These are phyloP conservation scores for Acaromyces ingoldii DNA, from an alignment of 1,284 basidiomycete genomes.

Conservation along the genomic window DNA sequence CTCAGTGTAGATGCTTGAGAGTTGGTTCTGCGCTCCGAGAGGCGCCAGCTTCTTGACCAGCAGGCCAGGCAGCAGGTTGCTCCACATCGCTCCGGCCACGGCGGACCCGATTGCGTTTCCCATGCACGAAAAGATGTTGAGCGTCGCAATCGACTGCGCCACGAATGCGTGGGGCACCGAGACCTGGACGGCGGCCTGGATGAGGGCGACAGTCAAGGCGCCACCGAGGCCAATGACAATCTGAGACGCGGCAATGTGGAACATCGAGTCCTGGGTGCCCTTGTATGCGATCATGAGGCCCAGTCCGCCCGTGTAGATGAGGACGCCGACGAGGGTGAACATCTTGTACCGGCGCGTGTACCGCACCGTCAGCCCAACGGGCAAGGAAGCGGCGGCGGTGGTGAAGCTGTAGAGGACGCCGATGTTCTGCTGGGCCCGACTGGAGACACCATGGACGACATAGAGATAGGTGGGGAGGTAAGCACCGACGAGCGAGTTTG, in stretches of 20 bases:
- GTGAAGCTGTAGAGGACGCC: conserved; percentile 13
- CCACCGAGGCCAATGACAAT: conserved; percentile 14
- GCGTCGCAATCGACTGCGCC: conserved; percentile 10
- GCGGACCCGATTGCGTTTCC: conserved; percentile 13
- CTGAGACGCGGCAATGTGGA: conserved; percentile 7
- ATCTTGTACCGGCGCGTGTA: conserved; percentile 9
- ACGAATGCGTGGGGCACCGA: background rate
- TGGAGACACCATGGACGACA: conserved; percentile 9
- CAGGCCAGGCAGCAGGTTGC: conserved; percentile 3
- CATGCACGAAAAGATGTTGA: conserved; percentile 9
- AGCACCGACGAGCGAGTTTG: background rate
- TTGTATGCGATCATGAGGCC: conserved; percentile 12
- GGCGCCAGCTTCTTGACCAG: background rate
- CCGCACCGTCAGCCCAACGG: conserved; percentile 10
- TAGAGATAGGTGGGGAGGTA: conserved; percentile 17
- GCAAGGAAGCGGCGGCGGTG: conserved; percentile 7
- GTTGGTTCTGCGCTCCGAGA: background rate
- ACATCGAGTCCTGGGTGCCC: background rate
- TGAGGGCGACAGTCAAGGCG: conserved; percentile 9
- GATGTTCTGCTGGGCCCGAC: conserved; percentile 14
- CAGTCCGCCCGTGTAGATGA: conserved; percentile 9
- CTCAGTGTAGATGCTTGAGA: conserved; percentile 7
- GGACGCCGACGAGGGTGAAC: conserved; percentile 7
- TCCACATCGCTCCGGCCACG: conserved; percentile 15
- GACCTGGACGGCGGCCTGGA: conserved; percentile 12